These are phyloP conservation scores for Tephrocybe sp. DNA, from an alignment of 768 basidiomycete genomes.

Conservation along the genomic window DNA sequence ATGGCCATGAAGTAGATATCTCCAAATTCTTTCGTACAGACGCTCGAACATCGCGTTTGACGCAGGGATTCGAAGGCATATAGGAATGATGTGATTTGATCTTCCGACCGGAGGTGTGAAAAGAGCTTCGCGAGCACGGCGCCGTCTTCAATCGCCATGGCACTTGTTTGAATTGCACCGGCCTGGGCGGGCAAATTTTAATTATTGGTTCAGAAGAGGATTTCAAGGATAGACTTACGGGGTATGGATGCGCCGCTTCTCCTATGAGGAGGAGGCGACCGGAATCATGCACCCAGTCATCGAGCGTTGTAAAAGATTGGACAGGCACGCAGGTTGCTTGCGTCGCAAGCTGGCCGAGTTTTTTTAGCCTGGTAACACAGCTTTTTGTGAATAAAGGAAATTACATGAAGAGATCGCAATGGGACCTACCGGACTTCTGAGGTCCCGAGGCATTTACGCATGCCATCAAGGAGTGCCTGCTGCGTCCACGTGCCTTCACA, in stretches of 20 bases:
- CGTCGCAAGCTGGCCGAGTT: slow-evolving; percentile 28
- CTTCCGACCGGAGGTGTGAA: slow-evolving; percentile 45
- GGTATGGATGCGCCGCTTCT: slow-evolving; percentile 57
- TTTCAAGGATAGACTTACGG: slow-evolving; percentile 32
- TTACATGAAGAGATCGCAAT: not conserved
- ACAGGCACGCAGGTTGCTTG: slow-evolving; percentile 37
- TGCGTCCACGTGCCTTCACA: slow-evolving; percentile 28
- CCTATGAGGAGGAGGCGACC: slow-evolving; percentile 51
- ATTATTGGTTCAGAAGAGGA: not conserved
- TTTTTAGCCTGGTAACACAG: slow-evolving; percentile 1
- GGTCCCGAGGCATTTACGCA: slow-evolving; percentile 27
- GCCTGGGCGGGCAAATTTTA: slow-evolving; percentile 36
- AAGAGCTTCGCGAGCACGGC: slow-evolving; percentile 62
- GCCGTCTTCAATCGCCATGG: slow-evolving; percentile 61
- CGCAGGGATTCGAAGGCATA: slow-evolving; percentile 58
- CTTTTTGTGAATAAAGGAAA: not conserved
- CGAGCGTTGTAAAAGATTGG: slow-evolving; percentile 37
- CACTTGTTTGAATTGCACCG: slow-evolving; percentile 47
- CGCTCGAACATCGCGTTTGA: slow-evolving; percentile 41
- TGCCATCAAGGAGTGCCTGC: slow-evolving; percentile 29
- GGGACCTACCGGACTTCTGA: slow-evolving; percentile 39
- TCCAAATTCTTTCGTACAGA: slow-evolving; percentile 40
- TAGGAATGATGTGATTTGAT: slow-evolving; percentile 54
- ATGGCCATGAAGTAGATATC: slow-evolving; percentile 46
- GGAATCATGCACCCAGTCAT: slow-evolving; percentile 51